Percentiles rank a stretch among this genome's conserved stretches.
Conservation (phyloP, 768 basidiomycete genomes). For the Mycena albidolilacea region DNA sequence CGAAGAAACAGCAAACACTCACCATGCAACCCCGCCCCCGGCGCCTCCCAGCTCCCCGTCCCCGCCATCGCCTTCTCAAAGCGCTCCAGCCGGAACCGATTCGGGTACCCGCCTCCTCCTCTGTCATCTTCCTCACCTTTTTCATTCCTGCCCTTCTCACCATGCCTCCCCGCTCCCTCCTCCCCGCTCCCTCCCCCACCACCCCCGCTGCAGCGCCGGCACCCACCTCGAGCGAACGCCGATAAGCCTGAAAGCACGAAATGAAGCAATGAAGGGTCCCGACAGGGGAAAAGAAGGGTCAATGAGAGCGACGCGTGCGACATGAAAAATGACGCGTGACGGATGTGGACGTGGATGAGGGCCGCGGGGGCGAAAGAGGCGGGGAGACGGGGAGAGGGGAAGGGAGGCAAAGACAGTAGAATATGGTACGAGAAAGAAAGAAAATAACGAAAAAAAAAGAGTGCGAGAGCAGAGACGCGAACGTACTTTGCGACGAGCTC, state of each 20-base stretch:
- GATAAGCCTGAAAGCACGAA: background rate
- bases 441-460: background rate
- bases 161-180: no score
- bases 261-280: background rate
- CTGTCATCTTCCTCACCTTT: background rate
- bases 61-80: constrained; percentile 86
- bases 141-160: background rate
- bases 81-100: constrained; percentile 70
- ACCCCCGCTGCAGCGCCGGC: no score
- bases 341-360: background rate
- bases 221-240: background rate
- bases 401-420: no score
- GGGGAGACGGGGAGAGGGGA: background rate
- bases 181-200: no score
- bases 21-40: constrained; percentile 72
- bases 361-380: background rate
- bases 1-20: constrained; percentile 29
- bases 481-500: constrained; percentile 51
- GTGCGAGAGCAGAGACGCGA: background rate
- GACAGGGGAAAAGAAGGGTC: constrained; percentile 9
- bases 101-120: constrained; percentile 41
- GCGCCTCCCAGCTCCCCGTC: constrained; percentile 79
- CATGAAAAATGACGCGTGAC: constrained; percentile 8
- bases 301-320: constrained; percentile 9
- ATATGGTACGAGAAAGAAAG: background rate